Evolutionary conservation across 1,284 basidiomycete species (phyloP), one percentile per base, ranked within the genome.

Genomic region (Schizopora paradoxa): DNA sequence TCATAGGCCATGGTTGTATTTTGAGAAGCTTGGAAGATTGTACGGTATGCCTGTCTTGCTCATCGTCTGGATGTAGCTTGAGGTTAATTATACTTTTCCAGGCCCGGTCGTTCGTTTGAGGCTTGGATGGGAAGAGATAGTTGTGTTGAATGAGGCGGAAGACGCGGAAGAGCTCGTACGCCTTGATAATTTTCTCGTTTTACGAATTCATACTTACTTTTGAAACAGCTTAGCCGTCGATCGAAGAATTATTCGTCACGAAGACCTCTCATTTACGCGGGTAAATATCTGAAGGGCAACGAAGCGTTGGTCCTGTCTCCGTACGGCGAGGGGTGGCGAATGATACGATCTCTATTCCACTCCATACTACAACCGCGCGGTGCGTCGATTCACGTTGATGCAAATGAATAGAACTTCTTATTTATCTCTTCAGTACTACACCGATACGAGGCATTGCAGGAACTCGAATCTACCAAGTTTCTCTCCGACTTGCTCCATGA

Each of bases 231-330:
- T 7, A 41, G 31, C 14, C 10, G 34, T 18, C 35, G 51, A 10
- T 49, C 51, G 14, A 19, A 37, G 14, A 52, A 47, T 19, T 52
- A 52, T 26, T 52, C 48, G n/a, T 52, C 51, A 3, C 49, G 51
- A n/a, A 46, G 42, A 28, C 51, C 39, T 5, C 25, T 51, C n/a
- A 40, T 50, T 26, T 52, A 47, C 32, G 44, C 48, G 16, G 51
- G 51, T 8, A 52, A 47, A 29, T 51, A 52, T 31, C 48, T 25
- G 11, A 16, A 27, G 5, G n/a, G n/a, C n/a, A 40, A 51, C 22
- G 51, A 47, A 38, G 45, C 48, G 26, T 21, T 51, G n/a, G 43
- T 50, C 14, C 37, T 51, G 10, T 29, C 51, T 4, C 48, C 43
- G 5, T 51, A 47, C 29, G 38, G 44, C 14, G 27, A 44, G 11